These are phyloP conservation scores for Fusarium irregulare DNA, from an alignment of 2,329 filamentous ascomycete species.

Conservation along the genomic window DNA sequence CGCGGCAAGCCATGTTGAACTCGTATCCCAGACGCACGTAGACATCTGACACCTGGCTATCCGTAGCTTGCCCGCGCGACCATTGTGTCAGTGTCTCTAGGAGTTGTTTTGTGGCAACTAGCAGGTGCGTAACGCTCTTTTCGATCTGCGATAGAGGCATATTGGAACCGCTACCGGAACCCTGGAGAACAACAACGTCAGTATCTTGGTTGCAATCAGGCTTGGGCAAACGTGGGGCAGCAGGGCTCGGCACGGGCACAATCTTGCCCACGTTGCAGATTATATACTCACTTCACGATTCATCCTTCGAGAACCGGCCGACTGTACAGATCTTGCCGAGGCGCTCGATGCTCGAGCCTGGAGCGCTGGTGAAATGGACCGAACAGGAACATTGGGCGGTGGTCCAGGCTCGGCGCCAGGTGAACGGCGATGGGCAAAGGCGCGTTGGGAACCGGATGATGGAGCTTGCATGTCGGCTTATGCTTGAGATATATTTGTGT, in stretches of 20 bases:
- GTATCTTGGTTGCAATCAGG: constrained; percentile 37
- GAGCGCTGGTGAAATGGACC: constrained; percentile 71
- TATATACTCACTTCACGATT: constrained; percentile 51
- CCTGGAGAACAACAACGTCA: constrained; percentile 46
- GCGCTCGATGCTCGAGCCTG: constrained; percentile 73
- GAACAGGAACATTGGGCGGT: constrained; percentile 65
- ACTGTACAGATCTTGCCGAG: constrained; percentile 71
- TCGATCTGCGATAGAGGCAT: constrained; percentile 93
- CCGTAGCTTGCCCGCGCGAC: constrained; percentile 91
- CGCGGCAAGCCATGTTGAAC: constrained; percentile 98
- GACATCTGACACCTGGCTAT: constrained; percentile 96
- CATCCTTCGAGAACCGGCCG: constrained; percentile 48
- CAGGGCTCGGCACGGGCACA: constrained; percentile 39
- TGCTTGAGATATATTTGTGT: constrained; percentile 9
- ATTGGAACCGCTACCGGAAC: constrained; percentile 71
- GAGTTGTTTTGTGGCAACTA: constrained; percentile 97
- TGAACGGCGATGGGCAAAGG: constrained; percentile 68
- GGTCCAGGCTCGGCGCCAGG: constrained; percentile 71
- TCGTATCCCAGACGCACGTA: constrained; percentile 98
- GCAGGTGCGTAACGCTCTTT: constrained; percentile 96
- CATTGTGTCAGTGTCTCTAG: constrained; percentile 97
- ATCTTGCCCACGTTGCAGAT: constrained; percentile 5
- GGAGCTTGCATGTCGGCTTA: constrained; percentile 39
- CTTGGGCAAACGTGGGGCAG: constrained; percentile 33
- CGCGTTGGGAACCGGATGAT: constrained; percentile 59